Percentiles rank a stretch among this genome's conserved stretches.
phyloP scores from a whole-genome alignment of 768 basidiomycete genomes.

The Termitomyces sp. region DNA sequence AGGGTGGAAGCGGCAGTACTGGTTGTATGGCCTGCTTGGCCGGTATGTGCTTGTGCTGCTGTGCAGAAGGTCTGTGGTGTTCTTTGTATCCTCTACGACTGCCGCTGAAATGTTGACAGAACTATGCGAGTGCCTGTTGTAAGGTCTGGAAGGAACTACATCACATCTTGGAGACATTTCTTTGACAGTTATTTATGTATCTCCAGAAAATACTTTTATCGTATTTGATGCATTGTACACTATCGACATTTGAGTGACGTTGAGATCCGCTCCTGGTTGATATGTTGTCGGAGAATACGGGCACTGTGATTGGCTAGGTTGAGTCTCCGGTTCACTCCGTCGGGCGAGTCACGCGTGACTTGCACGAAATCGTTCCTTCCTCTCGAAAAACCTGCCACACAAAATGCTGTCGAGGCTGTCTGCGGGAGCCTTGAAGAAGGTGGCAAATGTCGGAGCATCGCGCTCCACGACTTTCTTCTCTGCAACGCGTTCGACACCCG shows the following conservation, averaged over 20 bases:
- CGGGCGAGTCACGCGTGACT: constrained; percentile 39
- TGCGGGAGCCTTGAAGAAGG: constrained; percentile 63
- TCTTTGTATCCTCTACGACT: not conserved
- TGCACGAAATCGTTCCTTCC: constrained; percentile 29
- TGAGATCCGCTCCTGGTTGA: not conserved
- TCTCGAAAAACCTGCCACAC: constrained; percentile 40
- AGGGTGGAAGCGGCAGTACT: constrained; percentile 32
- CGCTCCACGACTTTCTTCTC: constrained; percentile 36
- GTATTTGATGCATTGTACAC: not conserved
- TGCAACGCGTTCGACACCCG: constrained; percentile 44
- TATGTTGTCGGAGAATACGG: constrained; percentile 16
- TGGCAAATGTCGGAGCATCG: constrained; percentile 39
- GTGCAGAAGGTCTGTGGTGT: constrained; percentile 52
- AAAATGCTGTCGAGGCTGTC: constrained; percentile 86
- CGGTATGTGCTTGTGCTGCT: constrained; percentile 60
- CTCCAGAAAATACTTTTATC: constrained; percentile 1
- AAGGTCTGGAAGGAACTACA: constrained; percentile 1
- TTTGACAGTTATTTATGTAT: constrained; percentile 4
- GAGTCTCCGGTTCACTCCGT: constrained; percentile 48
- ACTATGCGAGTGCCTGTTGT: constrained; percentile 72
- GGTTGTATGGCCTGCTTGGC: constrained; percentile 65
- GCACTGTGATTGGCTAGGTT: constrained; percentile 25
- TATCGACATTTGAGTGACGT: not conserved
- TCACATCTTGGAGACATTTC: not conserved
- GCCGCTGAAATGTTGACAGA: constrained; percentile 34